These are phyloP conservation scores for Cladorrhinum sp. DNA, from an alignment of 2,329 filamentous ascomycete species.

Conservation along the genomic window DNA sequence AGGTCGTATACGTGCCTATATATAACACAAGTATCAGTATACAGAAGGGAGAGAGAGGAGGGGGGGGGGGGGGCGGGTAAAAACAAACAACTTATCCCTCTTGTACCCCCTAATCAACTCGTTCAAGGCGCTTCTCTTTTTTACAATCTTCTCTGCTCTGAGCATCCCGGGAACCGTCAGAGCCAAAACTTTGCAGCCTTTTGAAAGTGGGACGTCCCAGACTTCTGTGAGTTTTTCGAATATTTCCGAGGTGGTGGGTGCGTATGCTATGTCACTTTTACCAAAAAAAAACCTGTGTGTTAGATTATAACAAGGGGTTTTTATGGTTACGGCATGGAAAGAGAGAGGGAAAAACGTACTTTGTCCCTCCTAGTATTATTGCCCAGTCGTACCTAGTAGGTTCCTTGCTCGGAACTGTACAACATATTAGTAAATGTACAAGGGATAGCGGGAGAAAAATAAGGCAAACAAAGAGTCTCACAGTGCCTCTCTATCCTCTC, in stretches of 20 bases:
- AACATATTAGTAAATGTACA: neutral
- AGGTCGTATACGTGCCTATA: constrained; percentile 57
- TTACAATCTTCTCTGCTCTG: constrained; percentile 41
- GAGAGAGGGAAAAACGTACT: constrained; percentile 32
- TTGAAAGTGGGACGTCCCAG: constrained; percentile 50
- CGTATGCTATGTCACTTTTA: constrained; percentile 48
- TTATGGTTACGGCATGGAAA: neutral
- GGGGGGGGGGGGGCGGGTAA: neutral
- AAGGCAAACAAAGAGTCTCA: constrained; percentile 14
- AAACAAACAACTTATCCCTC: constrained; percentile 51
- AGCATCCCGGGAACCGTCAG: constrained; percentile 63
- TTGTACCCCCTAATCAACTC: constrained; percentile 48
- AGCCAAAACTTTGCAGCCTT: constrained; percentile 56
- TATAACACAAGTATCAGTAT: constrained; percentile 11
- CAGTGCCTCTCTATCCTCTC: constrained; percentile 29
- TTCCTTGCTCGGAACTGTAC: neutral
- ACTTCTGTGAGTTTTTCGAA: constrained; percentile 46
- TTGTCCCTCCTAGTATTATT: constrained; percentile 63
- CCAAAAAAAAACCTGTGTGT: neutral
- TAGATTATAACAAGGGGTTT: no score
- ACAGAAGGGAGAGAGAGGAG: neutral
- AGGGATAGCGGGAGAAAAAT: neutral
- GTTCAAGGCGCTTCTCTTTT: constrained; percentile 48
- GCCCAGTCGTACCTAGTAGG: constrained; percentile 53
- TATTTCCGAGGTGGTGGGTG: constrained; percentile 40